Conservation (phyloP, 1,139 yeast species). For the Hyphopichia pseudoburtonii region DNA sequence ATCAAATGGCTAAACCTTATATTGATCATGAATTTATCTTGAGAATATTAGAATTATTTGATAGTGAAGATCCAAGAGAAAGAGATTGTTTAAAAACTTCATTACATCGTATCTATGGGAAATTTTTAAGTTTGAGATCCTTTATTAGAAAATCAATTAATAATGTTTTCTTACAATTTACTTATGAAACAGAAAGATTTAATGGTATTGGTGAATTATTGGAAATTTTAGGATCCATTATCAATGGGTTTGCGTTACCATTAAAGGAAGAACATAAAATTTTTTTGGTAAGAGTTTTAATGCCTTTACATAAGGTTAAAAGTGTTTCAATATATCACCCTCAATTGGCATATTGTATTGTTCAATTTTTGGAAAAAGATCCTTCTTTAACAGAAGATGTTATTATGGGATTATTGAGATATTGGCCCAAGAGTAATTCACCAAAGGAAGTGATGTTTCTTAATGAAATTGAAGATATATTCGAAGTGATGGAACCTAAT, state of each 20-base stretch:
- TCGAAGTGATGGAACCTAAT: conserved; percentile 92
- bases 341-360: conserved; percentile 94
- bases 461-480: conserved; percentile 93
- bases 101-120: conserved; percentile 92
- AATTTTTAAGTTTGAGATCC: conserved; percentile 84
- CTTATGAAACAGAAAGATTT: conserved; percentile 92
- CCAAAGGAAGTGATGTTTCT: conserved; percentile 96
- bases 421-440: conserved; percentile 96
- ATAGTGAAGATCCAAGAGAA: conserved; percentile 95
- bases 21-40: conserved; percentile 90
- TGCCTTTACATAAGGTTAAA: conserved; percentile 92
- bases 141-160: conserved; percentile 89
- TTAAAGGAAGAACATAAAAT: conserved; percentile 95
- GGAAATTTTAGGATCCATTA: conserved; percentile 93
- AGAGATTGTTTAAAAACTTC: conserved; percentile 94
- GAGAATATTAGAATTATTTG: conserved; percentile 81
- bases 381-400: conserved; percentile 92
- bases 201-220: conserved; percentile 94
- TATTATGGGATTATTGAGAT: conserved; percentile 84
- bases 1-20: conserved; percentile 87
- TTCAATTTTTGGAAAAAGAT: conserved; percentile 94
- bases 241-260: conserved; percentile 97
- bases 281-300: conserved; percentile 80
- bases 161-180: conserved; percentile 89
- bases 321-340: conserved; percentile 90